These are phyloP conservation scores for Tilletia walkeri DNA, from an alignment of 1,284 basidiomycete species.

Conservation along the genomic window DNA sequence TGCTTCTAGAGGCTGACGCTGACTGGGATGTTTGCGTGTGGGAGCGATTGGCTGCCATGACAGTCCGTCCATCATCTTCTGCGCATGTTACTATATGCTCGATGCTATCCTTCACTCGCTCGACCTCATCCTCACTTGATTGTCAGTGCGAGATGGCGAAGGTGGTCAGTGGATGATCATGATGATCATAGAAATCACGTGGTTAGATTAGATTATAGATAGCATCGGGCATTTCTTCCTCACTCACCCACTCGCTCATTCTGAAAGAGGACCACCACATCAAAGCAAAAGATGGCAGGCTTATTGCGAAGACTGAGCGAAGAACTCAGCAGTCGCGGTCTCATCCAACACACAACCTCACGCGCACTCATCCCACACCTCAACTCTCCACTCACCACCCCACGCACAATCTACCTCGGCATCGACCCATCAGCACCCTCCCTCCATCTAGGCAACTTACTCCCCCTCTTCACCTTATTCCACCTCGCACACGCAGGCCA, in stretches of 20 bases:
- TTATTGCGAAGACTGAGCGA: too few species aligned
- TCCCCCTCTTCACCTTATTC: constrained; percentile 79
- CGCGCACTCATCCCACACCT: constrained; percentile 31
- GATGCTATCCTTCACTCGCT: not conserved
- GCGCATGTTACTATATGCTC: not conserved
- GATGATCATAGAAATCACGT: too few species aligned
- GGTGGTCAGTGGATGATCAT: too few species aligned
- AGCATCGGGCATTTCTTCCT: too few species aligned
- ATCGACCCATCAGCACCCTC: constrained; percentile 87
- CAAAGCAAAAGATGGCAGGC: too few species aligned
- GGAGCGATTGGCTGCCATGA: constrained; percentile 14
- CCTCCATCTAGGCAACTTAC: constrained; percentile 88
- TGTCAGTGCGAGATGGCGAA: too few species aligned
- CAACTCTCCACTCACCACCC: constrained; percentile 16
- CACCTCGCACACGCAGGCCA: constrained; percentile 85
- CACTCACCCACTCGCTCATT: too few species aligned
- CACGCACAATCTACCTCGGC: constrained; percentile 73
- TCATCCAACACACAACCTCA: constrained; percentile 37
- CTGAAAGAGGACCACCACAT: not conserved
- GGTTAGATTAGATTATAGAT: too few species aligned
- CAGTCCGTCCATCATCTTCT: constrained; percentile 5
- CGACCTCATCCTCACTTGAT: not conserved
- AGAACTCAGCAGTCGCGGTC: constrained; percentile 30
- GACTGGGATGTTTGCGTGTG: not conserved
- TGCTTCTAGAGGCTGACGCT: constrained; percentile 12